Evolutionary conservation across 306 rosid genomes (phyloP).

Genomic region (Trifolium dubium): DNA sequence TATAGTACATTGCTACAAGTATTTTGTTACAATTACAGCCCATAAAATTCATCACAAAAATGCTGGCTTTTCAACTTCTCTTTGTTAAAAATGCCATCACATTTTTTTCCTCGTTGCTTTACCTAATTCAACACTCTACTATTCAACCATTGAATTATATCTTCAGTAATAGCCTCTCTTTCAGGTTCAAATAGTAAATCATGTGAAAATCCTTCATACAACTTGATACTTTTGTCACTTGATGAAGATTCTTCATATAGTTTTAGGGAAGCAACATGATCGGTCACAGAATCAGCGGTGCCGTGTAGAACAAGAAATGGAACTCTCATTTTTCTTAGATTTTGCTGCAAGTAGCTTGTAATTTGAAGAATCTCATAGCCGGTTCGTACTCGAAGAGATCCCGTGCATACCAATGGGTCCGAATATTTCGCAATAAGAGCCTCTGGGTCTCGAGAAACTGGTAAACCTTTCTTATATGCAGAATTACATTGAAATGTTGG

Average conservation of each 20-base stretch:
- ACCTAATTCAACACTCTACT: slow-evolving; percentile 52
- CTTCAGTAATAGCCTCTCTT: slow-evolving; percentile 55
- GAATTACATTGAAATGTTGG: slow-evolving; percentile 70
- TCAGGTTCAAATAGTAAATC: slow-evolving; percentile 92
- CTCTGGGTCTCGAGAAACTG: slow-evolving; percentile 79
- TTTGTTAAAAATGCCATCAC: slow-evolving; percentile 1
- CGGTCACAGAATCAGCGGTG: slow-evolving; percentile 79
- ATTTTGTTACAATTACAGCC: slow-evolving; percentile 23
- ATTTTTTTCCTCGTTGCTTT: slow-evolving; percentile 4
- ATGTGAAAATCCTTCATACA: slow-evolving; percentile 73
- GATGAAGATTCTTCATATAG: slow-evolving; percentile 77
- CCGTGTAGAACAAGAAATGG: slow-evolving; percentile 96
- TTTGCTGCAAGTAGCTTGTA: slow-evolving; percentile 72
- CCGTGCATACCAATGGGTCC: slow-evolving; percentile 85
- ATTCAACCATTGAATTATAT: slow-evolving; percentile 77
- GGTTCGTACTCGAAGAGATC: slow-evolving; percentile 71
- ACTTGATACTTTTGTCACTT: slow-evolving; percentile 71
- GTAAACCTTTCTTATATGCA: slow-evolving; percentile 65
- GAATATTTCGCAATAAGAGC: slow-evolving; percentile 83
- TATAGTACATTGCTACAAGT: not conserved
- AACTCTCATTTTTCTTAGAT: slow-evolving; percentile 58
- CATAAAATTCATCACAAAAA: slow-evolving; percentile 10
- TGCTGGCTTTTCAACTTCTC: slow-evolving; percentile 8
- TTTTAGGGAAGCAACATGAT: slow-evolving; percentile 72
- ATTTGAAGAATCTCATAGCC: slow-evolving; percentile 82